phyloP scores from a whole-genome alignment of 805 yeast species.

The Yamadazyma nakazawae region DNA sequence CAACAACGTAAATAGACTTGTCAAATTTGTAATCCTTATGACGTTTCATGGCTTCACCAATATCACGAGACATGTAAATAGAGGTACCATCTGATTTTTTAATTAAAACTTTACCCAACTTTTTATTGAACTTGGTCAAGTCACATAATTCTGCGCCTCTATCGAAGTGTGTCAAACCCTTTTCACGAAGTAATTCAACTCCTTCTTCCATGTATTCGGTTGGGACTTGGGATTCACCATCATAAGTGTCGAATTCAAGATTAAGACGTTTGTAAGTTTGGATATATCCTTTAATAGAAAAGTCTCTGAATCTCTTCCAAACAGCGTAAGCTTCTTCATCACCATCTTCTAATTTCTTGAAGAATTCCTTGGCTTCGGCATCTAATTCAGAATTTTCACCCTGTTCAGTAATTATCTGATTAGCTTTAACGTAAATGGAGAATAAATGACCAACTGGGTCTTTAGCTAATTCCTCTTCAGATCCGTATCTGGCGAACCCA shows the following conservation, averaged over 20 bases:
- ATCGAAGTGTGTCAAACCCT: slow-evolving; percentile 75
- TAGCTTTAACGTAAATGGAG: slow-evolving; percentile 86
- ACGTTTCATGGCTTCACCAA: slow-evolving; percentile 94
- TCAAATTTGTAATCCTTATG: slow-evolving; percentile 80
- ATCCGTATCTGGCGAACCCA: slow-evolving; percentile 85
- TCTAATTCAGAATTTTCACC: slow-evolving; percentile 59
- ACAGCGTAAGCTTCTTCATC: slow-evolving; percentile 72
- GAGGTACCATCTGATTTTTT: slow-evolving; percentile 96
- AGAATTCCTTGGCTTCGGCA: slow-evolving; percentile 81
- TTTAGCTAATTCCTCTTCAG: slow-evolving; percentile 59
- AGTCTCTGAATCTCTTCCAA: slow-evolving; percentile 88
- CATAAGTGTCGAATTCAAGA: slow-evolving; percentile 81
- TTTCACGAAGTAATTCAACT: slow-evolving; percentile 57
- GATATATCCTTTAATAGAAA: slow-evolving; percentile 82
- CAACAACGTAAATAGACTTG: slow-evolving; percentile 94
- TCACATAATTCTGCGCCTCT: slow-evolving; percentile 90
- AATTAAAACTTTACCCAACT: slow-evolving; percentile 87
- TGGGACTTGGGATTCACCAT: slow-evolving; percentile 95
- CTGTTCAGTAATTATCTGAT: slow-evolving; percentile 68
- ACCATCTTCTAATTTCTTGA: slow-evolving; percentile 91
- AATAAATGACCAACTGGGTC: slow-evolving; percentile 95
- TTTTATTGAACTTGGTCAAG: slow-evolving; percentile 79
- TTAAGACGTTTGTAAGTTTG: slow-evolving; percentile 89
- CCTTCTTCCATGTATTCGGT: slow-evolving; percentile 67
- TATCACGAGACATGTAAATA: slow-evolving; percentile 89